Evolutionary conservation across 2,329 filamentous ascomycete species (phyloP), one percentile per base, ranked within the genome.

Genomic region (Neoarthrinium moseri): DNA sequence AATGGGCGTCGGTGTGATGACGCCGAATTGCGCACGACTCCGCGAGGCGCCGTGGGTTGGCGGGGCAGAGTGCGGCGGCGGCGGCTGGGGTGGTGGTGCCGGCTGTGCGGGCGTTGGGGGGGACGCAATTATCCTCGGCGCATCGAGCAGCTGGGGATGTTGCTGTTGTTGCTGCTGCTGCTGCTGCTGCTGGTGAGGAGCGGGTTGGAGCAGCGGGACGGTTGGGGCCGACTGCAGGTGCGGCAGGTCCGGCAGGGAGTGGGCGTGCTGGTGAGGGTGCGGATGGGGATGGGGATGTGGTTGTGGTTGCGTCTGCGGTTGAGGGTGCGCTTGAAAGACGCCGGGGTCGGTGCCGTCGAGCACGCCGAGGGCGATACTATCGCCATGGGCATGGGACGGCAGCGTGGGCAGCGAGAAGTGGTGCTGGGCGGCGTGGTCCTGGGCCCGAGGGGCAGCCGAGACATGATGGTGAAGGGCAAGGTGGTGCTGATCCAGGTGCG

Each of bases 1-100:
- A 55, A 57, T 45, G 52, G 59, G 39, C 41, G 62, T 57, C 46
- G 66, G 63, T 6, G 70, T 67, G 48, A 78, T 57, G 45, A 77
- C 68, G 34, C 73, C 71, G 53, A 76, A 78, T 50, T 73, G 74
- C 13, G 23, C 36, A 23, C 32, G 36, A 13, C 21, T 36, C 6
- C 24, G 40, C 4, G 24, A 41, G 26, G 29, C 17, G 41, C 30
- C 43, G 42, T 60, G 61, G 29, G 58, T 58, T 20, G 57, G 49
- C 22, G 58, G 56, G 12, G 54, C 54, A 22, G 57, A 61, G 37
- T 67, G 65, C 44, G 68, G 61, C 42, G 67, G 59, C 4, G 66
- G 62, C 47, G 64, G 61, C 56, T 63, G 61, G 38, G 61, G 33
- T 10, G 41, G 41, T 17, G 15, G 32, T 15, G 32, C 10, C 32